Percentiles rank a stretch among this genome's conserved stretches.
phyloP scores from a whole-genome alignment of 2,329 filamentous ascomycete genomes.

The Beauveria scarabaeidicola region DNA sequence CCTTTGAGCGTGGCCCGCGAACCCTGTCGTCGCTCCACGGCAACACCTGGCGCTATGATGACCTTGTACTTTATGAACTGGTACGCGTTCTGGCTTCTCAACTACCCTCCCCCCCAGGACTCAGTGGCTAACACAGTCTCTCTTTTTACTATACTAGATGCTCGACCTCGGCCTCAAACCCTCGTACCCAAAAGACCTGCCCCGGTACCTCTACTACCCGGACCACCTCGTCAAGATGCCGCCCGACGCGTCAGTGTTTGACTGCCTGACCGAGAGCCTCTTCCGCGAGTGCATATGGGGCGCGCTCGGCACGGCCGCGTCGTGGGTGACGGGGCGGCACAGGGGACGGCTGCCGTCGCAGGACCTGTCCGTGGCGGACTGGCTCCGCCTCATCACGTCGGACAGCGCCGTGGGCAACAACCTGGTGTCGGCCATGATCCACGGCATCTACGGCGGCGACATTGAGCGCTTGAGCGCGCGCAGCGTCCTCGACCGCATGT shows the following conservation, averaged over 20 bases:
- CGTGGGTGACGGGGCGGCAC: not conserved
- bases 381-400: constrained; percentile 24
- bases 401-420: constrained; percentile 52
- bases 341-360: not conserved
- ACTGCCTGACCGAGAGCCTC: constrained; percentile 24
- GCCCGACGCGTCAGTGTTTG: constrained; percentile 19
- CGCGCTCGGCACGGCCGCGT: constrained; percentile 12
- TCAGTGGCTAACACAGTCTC: not conserved
- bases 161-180: constrained; percentile 32
- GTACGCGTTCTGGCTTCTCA: constrained; percentile 36
- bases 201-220: constrained; percentile 79
- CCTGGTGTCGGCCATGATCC: constrained; percentile 63
- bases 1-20: constrained; percentile 79
- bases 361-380: constrained; percentile 30
- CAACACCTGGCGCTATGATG: constrained; percentile 41
- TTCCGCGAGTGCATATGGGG: constrained; percentile 24
- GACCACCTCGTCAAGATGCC: constrained; percentile 49
- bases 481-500: constrained; percentile 36
- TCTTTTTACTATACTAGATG: constrained; percentile 16
- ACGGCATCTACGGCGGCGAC: constrained; percentile 91
- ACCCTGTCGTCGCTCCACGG: constrained; percentile 52
- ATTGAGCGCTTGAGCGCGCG: constrained; percentile 70
- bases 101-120: no score
- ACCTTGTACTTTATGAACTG: constrained; percentile 60
- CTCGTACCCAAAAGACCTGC: constrained; percentile 37